Conservation (phyloP, 192 early-diverging fungal genomes). For the Coemansia sp. region DNA sequence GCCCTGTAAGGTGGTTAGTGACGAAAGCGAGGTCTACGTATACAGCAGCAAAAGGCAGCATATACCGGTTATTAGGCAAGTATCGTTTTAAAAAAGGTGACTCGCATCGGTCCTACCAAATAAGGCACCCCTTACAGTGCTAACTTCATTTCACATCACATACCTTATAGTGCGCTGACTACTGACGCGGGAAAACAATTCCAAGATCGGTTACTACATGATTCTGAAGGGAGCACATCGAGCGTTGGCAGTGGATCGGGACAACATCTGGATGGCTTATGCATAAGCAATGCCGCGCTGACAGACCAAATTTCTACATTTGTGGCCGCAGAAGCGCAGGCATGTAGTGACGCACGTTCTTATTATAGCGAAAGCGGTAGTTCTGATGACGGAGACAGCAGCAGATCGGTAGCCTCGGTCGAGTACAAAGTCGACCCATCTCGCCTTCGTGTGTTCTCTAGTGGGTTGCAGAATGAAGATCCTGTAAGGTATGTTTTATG, state of each 20-base stretch:
- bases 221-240: neutral
- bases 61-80: conserved; percentile 34
- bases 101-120: neutral
- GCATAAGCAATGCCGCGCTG: neutral
- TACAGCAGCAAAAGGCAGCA: neutral
- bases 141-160: neutral
- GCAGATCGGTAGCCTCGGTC: neutral
- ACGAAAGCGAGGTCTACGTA: conserved; percentile 2
- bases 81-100: neutral
- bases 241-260: neutral
- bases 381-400: neutral
- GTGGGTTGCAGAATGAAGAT: neutral
- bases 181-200: neutral
- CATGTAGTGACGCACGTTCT: neutral
- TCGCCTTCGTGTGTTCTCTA: neutral
- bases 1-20: conserved; percentile 7
- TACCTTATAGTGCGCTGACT: neutral
- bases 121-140: neutral
- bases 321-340: conserved; percentile 6
- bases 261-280: neutral
- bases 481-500: conserved; percentile 9
- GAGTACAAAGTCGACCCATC: neutral
- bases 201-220: neutral
- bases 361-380: neutral
- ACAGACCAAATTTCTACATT: conserved; percentile 6